Evolutionary conservation across 2,329 filamentous ascomycete genomes (phyloP).

Genomic region (Penicillium sp.): DNA sequence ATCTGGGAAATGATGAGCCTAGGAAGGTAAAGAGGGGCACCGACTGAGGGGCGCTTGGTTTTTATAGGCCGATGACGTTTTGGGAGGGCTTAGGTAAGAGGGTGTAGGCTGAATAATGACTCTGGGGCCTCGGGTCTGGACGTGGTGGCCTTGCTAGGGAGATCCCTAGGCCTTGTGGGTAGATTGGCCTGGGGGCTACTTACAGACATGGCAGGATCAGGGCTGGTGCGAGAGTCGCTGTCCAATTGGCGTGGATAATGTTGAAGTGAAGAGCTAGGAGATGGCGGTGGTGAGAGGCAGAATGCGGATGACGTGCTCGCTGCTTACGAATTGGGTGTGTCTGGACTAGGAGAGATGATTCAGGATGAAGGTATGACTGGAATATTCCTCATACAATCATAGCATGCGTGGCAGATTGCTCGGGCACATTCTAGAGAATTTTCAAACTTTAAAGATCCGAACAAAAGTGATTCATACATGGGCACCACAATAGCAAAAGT

Average conservation of each 20-base stretch:
- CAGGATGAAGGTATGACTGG: too few species aligned
- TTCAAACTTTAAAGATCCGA: too few species aligned
- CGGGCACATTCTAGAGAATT: too few species aligned
- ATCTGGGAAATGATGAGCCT: constrained; percentile 15
- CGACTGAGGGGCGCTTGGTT: constrained; percentile 19
- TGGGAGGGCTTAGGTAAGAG: constrained; percentile 19
- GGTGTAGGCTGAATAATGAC: constrained; percentile 24
- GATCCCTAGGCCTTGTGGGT: too few species aligned
- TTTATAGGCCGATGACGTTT: constrained; percentile 34
- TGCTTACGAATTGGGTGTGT: constrained; percentile 30
- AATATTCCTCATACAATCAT: too few species aligned
- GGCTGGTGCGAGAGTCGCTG: neutral
- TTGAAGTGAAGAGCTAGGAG: constrained; percentile 18
- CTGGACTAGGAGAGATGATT: constrained; percentile 4
- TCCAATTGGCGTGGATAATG: constrained; percentile 12
- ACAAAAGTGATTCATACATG: too few species aligned
- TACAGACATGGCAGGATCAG: constrained; percentile 19
- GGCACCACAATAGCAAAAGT: too few species aligned
- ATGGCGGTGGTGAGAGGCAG: constrained; percentile 13
- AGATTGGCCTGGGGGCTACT: too few species aligned
- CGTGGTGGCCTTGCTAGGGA: too few species aligned
- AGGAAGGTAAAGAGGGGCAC: constrained; percentile 13
- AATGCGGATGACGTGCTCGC: constrained; percentile 30
- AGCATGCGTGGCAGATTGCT: too few species aligned
- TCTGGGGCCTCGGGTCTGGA: neutral